Base-by-base conservation (phyloP, 805 yeast genomes). In the Jamesozyma jinghongensis region DNA sequence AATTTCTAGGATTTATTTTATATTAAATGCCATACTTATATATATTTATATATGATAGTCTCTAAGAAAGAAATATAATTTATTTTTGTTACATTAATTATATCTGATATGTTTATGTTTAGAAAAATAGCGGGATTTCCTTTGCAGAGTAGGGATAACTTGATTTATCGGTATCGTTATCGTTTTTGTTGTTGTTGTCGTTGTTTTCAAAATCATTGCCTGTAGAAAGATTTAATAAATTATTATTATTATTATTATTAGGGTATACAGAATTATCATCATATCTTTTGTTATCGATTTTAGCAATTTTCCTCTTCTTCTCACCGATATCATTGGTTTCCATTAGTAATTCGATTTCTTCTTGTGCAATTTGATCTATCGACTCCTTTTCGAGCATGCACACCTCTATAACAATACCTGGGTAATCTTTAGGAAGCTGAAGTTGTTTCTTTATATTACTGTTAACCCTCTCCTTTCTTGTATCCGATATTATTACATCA, bases 401-500 rank as follows among this genome's bases (percentile, higher is more conserved):
- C 20, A 65, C 56, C 38, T 67, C 69, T 17, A 66, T 59, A 2
- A 66, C 63, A n/a, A 68, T 65, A 5, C 70, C 71, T 0, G 68
- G 61, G 43, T 65, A 65, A 37, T 61, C 62, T 31, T 56, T 58
- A 1, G 69, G 68, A 16, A 54, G 45, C 34, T 46, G 55, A 26
- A 46, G 35, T 40, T 42, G 47, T 4, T 17, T 22, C 18, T 38
- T 31, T 22, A 26, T 29, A 19, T 35, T 32, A 8, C 36, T 22
- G 19, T 14, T 27, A 14, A 28, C 32, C n/a, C 17, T 26, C 4
- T 17, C 14, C 10, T 8, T 30, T 50, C 42, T 50, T 44, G 40
- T 48, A 38, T 44, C 62, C 2, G 57, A 40, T 5, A 54, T 36
- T 20, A 55, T 38, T 5, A 59, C 44, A 39, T 61, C 56, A 22